phyloP scores from a whole-genome alignment of 176 grass and related monocot species.

The Avena sativa region DNA sequence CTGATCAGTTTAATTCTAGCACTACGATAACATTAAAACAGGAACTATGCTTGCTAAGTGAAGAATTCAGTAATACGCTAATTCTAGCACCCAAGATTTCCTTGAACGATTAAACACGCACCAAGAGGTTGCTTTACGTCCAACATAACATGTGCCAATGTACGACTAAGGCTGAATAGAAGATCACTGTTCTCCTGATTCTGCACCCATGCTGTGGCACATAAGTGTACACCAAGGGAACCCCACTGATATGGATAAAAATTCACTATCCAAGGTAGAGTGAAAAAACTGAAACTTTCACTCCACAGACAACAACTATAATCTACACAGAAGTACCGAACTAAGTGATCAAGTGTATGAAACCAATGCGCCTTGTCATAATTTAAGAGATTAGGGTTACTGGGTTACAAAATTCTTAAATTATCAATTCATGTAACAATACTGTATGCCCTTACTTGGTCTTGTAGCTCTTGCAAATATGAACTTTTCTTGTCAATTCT shows the following conservation, averaged over 20 bases:
- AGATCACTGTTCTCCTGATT: conserved; percentile 1
- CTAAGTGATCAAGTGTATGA: conserved; percentile 11
- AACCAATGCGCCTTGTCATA: conserved; percentile 2
- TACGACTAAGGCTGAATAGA: conserved; percentile 22
- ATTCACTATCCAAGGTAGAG: conserved; percentile 21
- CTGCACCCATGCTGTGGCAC: background rate
- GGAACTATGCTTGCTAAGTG: background rate
- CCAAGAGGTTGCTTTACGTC: background rate
- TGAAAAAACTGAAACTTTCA: background rate
- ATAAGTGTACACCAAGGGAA: conserved; percentile 8
- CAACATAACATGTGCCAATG: conserved; percentile 8
- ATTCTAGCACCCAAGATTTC: conserved; percentile 1
- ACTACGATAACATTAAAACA: background rate
- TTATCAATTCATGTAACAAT: conserved; percentile 5
- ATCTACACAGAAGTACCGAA: conserved; percentile 1
- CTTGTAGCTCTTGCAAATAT: conserved; percentile 95
- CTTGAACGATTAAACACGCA: conserved; percentile 10
- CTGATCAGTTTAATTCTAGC: background rate
- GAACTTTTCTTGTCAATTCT: conserved; percentile 86
- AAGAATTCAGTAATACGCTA: conserved; percentile 14
- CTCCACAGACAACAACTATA: background rate
- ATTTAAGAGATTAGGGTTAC: background rate
- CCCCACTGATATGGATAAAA: background rate
- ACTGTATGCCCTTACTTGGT: conserved; percentile 71
- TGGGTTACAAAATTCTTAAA: conserved; percentile 1